phyloP scores from a whole-genome alignment of 148 eudicot species.

The Heliamphora exappendiculata region DNA sequence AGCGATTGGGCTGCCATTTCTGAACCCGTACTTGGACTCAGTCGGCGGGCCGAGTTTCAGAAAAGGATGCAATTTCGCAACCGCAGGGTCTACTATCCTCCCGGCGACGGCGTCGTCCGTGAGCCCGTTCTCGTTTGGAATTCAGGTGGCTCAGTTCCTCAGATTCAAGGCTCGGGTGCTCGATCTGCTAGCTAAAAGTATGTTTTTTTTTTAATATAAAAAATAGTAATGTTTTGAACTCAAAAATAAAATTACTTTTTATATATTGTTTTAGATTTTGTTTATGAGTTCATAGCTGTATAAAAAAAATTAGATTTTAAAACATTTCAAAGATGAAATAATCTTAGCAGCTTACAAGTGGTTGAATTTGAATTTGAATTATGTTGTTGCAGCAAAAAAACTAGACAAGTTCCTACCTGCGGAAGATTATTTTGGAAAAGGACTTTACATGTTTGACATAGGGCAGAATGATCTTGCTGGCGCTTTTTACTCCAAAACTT shows the following conservation, averaged over 20 bases:
- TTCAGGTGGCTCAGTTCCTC: slow-evolving; percentile 78
- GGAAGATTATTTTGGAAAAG: slow-evolving; percentile 58
- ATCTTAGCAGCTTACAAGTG: too few species aligned
- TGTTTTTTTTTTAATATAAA: too few species aligned
- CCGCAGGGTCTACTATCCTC: slow-evolving; percentile 74
- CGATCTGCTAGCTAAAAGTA: slow-evolving; percentile 52
- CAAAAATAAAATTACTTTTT: too few species aligned
- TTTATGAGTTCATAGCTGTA: too few species aligned
- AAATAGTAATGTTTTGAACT: too few species aligned
- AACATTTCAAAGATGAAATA: too few species aligned
- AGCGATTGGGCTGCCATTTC: slow-evolving; percentile 78
- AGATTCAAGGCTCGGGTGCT: slow-evolving; percentile 69
- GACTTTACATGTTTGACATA: slow-evolving; percentile 86
- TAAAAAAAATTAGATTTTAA: too few species aligned
- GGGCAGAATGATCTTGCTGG: slow-evolving; percentile 93
- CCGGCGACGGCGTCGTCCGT: slow-evolving; percentile 65
- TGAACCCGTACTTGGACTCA: slow-evolving; percentile 79
- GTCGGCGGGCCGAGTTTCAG: slow-evolving; percentile 58
- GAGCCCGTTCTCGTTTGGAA: slow-evolving; percentile 87
- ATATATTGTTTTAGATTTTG: too few species aligned
- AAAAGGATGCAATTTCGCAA: slow-evolving; percentile 82
- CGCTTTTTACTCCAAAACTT: slow-evolving; percentile 71
- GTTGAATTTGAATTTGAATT: slow-evolving; percentile 12
- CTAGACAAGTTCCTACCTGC: slow-evolving; percentile 62
- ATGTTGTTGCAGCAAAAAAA: slow-evolving; percentile 52